These are phyloP conservation scores for Elaphomyces granulatus DNA, from an alignment of 495 filamentous ascomycete genomes.

Conservation along the genomic window DNA sequence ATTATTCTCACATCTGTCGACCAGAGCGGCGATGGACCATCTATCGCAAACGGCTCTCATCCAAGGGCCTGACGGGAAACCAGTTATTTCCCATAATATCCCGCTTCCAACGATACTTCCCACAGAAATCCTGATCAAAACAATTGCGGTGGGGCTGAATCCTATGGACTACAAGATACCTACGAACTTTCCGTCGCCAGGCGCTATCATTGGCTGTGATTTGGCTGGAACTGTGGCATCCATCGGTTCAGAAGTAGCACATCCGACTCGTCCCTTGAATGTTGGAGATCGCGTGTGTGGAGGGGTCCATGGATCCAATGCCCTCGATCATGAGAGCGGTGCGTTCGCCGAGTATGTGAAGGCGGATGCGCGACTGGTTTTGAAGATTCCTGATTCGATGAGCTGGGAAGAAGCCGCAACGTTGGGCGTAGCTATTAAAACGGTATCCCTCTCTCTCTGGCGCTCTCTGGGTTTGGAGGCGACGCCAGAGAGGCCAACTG, in stretches of 20 bases:
- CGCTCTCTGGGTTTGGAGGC: constrained; percentile 4
- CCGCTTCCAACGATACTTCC: constrained; percentile 13
- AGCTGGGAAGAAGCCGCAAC: constrained; percentile 18
- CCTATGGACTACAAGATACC: constrained; percentile 33
- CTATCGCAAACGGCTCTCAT: no score
- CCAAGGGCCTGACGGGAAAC: no score
- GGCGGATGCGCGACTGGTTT: constrained; percentile 19
- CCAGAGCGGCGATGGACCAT: no score
- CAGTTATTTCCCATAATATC: not conserved
- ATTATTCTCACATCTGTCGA: no score
- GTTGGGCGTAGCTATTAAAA: constrained; percentile 9
- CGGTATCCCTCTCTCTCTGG: constrained; percentile 1
- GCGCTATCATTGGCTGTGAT: constrained; percentile 28
- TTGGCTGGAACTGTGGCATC: constrained; percentile 28
- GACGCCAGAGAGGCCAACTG: constrained; percentile 4
- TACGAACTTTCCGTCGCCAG: constrained; percentile 17
- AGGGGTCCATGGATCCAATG: constrained; percentile 4
- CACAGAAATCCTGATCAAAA: constrained; percentile 17
- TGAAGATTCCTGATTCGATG: constrained; percentile 19
- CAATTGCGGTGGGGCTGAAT: constrained; percentile 30
- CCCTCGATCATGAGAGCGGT: constrained; percentile 8
- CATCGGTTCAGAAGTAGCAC: constrained; percentile 4
- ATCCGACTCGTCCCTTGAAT: not conserved
- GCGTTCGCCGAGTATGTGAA: constrained; percentile 30
- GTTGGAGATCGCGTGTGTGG: constrained; percentile 4